Conservation (phyloP, 2,329 filamentous ascomycete genomes). For the Neofusicoccum ribis region DNA sequence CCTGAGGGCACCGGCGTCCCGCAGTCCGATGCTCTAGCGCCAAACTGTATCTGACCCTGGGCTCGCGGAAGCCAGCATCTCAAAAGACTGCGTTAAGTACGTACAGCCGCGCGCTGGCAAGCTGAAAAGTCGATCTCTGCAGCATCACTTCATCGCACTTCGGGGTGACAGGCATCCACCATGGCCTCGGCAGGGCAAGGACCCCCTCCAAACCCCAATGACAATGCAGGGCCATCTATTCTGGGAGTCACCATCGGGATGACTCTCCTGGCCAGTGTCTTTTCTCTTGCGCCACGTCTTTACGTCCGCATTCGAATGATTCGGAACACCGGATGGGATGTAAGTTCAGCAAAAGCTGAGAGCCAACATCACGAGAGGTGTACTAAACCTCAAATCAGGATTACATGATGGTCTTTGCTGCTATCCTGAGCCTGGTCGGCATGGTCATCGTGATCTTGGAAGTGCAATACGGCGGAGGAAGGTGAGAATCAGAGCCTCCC, state of each 20-base stretch:
- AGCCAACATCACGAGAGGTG: background rate
- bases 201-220: constrained; percentile 30
- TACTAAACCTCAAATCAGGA: constrained; percentile 31
- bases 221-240: constrained; percentile 41
- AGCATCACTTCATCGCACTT: background rate
- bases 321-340: constrained; percentile 53
- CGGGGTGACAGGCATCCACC: too few species aligned
- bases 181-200: background rate
- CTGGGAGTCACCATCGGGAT: constrained; percentile 45
- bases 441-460: background rate
- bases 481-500: constrained; percentile 41
- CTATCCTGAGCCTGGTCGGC: constrained; percentile 29
- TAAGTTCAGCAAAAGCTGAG: constrained; percentile 20
- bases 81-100: too few species aligned
- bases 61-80: background rate
- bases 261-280: constrained; percentile 38
- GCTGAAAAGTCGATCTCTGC: background rate
- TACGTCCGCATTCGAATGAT: constrained; percentile 54
- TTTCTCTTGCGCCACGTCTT: constrained; percentile 44
- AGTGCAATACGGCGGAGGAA: constrained; percentile 28
- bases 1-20: background rate
- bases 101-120: too few species aligned
- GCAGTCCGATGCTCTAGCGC: background rate
- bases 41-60: background rate
- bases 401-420: constrained; percentile 46